phyloP scores from a whole-genome alignment of 2,329 filamentous ascomycete species.

The Pseudogymnoascus sp. region DNA sequence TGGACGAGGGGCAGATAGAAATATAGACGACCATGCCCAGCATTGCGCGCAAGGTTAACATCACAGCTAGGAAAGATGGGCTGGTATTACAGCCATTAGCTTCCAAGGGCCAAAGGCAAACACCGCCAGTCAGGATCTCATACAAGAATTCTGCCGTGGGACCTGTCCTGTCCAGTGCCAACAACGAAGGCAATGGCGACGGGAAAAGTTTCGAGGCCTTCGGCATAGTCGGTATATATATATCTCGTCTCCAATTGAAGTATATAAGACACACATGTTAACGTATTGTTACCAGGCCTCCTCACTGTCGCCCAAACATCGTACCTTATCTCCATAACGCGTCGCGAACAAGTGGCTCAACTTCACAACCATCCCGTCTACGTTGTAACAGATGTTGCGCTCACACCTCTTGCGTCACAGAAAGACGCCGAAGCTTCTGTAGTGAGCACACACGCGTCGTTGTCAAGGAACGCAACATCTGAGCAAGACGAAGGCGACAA shows the following conservation, averaged over 20 bases:
- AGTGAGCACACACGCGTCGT: constrained; percentile 45
- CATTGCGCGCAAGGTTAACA: constrained; percentile 28
- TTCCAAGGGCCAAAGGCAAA: constrained; percentile 23
- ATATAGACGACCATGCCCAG: constrained; percentile 26
- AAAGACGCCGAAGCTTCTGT: constrained; percentile 68
- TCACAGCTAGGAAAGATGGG: constrained; percentile 29
- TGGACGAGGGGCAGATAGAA: constrained; percentile 3
- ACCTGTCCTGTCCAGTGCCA: constrained; percentile 16
- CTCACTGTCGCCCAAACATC: constrained; percentile 72
- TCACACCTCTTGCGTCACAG: constrained; percentile 80
- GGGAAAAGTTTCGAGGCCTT: constrained; percentile 29
- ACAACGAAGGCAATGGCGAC: constrained; percentile 3
- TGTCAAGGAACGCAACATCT: constrained; percentile 21
- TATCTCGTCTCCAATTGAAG: neutral
- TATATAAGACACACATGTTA: neutral
- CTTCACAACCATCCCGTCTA: constrained; percentile 78
- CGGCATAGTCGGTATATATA: constrained; percentile 27
- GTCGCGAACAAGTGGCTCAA: constrained; percentile 80
- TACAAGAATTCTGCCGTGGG: constrained; percentile 26
- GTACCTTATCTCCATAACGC: constrained; percentile 81
- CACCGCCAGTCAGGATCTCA: constrained; percentile 24
- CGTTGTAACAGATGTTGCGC: constrained; percentile 75
- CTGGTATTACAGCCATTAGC: constrained; percentile 28
- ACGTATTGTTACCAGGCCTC: constrained; percentile 50
- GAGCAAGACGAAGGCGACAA: constrained; percentile 33